Conservation (phyloP, 2,329 filamentous ascomycete genomes). For the Piedraia hortae region DNA sequence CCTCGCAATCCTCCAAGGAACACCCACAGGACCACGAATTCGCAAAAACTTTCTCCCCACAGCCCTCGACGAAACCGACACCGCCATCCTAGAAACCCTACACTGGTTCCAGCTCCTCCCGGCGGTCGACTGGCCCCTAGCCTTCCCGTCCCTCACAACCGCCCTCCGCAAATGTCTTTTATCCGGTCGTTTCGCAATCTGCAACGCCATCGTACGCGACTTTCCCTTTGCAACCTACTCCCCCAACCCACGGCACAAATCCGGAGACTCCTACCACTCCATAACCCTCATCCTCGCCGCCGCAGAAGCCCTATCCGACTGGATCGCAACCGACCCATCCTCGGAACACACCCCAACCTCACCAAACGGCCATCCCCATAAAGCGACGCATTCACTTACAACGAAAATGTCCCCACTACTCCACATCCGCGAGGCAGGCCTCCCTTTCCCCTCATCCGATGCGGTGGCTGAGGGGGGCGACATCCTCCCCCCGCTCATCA, state of each 20-base stretch:
- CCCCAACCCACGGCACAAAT: constrained; percentile 4
- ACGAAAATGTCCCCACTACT: constrained; percentile 14
- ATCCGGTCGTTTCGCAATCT: constrained; percentile 27
- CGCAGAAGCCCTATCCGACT: constrained; percentile 17
- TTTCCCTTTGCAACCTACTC: constrained; percentile 23
- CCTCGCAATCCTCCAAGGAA: constrained; percentile 22
- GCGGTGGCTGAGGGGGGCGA: constrained; percentile 37
- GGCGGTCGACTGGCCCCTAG: constrained; percentile 40
- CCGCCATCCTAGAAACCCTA: constrained; percentile 50
- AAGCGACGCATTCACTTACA: constrained; percentile 2
- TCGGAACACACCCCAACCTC: constrained; percentile 13
- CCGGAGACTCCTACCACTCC: constrained; percentile 16
- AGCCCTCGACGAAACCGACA: constrained; percentile 28
- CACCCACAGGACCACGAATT: constrained; percentile 31
- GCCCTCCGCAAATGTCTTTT: constrained; percentile 70
- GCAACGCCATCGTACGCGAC: constrained; percentile 24
- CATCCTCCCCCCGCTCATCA: constrained; percentile 36
- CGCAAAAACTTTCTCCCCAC: constrained; percentile 38
- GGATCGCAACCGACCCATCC: constrained; percentile 18
- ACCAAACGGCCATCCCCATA: constrained; percentile 2
- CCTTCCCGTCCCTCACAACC: constrained; percentile 38
- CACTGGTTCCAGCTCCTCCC: constrained; percentile 64
- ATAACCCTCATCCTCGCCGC: constrained; percentile 17
- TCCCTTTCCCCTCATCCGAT: no score
- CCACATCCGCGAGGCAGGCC: constrained; percentile 13